These are phyloP conservation scores for Lobosporangium transversale DNA, from an alignment of 192 early-diverging fungal species.

Conservation along the genomic window DNA sequence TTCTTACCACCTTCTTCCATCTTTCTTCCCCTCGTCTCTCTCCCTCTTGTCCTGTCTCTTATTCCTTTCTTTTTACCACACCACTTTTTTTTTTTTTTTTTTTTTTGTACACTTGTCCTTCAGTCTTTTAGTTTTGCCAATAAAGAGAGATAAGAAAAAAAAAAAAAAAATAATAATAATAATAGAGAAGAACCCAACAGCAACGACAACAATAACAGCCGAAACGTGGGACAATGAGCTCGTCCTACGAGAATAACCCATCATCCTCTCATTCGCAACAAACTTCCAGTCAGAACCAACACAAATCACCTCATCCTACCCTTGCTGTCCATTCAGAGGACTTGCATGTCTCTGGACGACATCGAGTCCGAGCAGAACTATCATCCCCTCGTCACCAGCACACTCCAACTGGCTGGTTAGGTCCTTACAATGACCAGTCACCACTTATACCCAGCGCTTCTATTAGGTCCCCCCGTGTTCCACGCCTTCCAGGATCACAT, in stretches of 20 bases:
- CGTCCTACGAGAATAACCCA: constrained; percentile 2
- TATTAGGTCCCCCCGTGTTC: constrained; percentile 22
- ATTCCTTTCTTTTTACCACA: too few relatives aligned
- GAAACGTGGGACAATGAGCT: constrained; percentile 8
- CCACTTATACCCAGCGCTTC: constrained; percentile 9
- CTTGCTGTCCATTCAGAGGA: constrained; percentile 11
- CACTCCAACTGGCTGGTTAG: constrained; percentile 37
- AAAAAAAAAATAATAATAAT: too few relatives aligned
- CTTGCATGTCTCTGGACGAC: constrained; percentile 18
- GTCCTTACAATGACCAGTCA: constrained; percentile 39
- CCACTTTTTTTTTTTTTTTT: not conserved
- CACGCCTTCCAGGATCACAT: constrained; percentile 11
- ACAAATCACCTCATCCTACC: constrained; percentile 10
- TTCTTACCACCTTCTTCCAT: too few relatives aligned
- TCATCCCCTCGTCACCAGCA: constrained; percentile 42
- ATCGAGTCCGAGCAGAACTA: constrained; percentile 37
- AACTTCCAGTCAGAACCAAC: constrained; percentile 1
- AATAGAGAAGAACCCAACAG: too few relatives aligned
- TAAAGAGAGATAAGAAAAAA: too few relatives aligned
- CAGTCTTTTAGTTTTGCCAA: not conserved
- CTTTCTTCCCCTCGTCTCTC: too few relatives aligned
- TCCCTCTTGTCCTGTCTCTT: too few relatives aligned
- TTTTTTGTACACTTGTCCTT: not conserved
- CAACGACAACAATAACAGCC: not conserved
- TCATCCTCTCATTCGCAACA: constrained; percentile 30